Evolutionary conservation across 495 filamentous ascomycete species (phyloP), one percentile per base, ranked within the genome.

Genomic region (Podospora conica): DNA sequence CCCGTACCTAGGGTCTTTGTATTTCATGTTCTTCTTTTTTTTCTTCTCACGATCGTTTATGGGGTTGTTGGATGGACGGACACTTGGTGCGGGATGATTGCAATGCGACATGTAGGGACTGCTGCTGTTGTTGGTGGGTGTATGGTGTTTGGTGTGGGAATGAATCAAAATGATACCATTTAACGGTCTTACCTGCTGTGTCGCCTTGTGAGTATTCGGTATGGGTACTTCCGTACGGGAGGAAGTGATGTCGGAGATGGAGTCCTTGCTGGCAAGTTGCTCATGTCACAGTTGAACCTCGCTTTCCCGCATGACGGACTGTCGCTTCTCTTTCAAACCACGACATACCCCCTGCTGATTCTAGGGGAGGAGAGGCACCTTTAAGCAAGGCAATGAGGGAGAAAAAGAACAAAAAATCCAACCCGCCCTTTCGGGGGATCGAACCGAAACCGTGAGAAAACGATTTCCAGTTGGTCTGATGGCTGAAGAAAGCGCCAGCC

Each of bases 101-200:
- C 25, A 53, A 61, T 53, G 59, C 59, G 59, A 24, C 31, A 61
- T 61, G 59, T 61, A 53, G 40, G 40, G n/a, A 48, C 40, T 48
- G 40, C 40, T 48, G 40, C 40, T 27, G 6, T 6, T 40, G 33
- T 15, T 48, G 15, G 15, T 48, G 40, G n/a, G n/a, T 48, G 15
- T 48, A 48, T 48, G 7, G 40, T 18, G 33, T 40, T 40, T 12
- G 33, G 15, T 18, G 33, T 48, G 40, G 29, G 40, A 48, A 48
- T 48, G 40, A 48, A 48, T n/a, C 40, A 48, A n/a, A 18, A 48
- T 48, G 40, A 48, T 48, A 48, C 40, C 40, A 48, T 48, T 48
- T 48, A 18, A n/a, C 1, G 1, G 7, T n/a, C 18, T 8, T 48
- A 0, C 40, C 2, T n/a, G 40, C 15, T 48, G 40, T n/a, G 40